phyloP scores from a whole-genome alignment of 2,329 filamentous ascomycete genomes.

The Tolypocladium capitatum region DNA sequence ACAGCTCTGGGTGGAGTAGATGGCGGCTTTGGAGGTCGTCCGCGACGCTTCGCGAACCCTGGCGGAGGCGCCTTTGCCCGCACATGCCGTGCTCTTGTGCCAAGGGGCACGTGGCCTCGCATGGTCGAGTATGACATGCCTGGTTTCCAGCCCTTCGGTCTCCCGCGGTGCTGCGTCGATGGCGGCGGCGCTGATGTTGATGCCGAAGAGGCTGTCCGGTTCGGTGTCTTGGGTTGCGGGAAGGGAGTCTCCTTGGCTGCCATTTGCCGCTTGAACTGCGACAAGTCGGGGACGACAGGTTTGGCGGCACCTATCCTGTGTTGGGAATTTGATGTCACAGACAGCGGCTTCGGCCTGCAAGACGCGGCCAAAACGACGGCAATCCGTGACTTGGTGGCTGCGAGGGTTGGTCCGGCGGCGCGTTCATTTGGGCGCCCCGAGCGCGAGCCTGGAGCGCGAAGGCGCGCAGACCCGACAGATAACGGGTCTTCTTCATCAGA shows the following conservation, averaged over 20 bases:
- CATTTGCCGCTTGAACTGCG: conserved; percentile 1
- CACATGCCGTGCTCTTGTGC: conserved; percentile 7
- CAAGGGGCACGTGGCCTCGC: conserved; percentile 5
- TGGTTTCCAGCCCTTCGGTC: conserved; percentile 32
- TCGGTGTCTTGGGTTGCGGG: conserved; percentile 2
- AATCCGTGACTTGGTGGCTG: conserved; percentile 4
- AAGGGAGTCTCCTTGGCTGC: conserved; percentile 4
- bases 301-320: neutral
- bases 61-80: conserved; percentile 13
- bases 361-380: conserved; percentile 9
- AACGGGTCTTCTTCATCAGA: conserved; percentile 11
- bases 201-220: neutral
- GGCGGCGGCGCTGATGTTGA: neutral
- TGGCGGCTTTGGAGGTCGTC: conserved; percentile 26
- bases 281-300: conserved; percentile 10
- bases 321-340: conserved; percentile 3
- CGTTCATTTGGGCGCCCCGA: neutral
- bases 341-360: conserved; percentile 3
- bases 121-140: conserved; percentile 16
- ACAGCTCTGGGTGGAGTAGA: conserved; percentile 25
- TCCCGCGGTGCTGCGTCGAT: conserved; percentile 17
- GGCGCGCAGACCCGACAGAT: neutral
- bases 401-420: neutral
- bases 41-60: conserved; percentile 23
- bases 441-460: neutral